Evolutionary conservation across 2,329 filamentous ascomycete species (phyloP).

Genomic region (Teratosphaeria viscida): DNA sequence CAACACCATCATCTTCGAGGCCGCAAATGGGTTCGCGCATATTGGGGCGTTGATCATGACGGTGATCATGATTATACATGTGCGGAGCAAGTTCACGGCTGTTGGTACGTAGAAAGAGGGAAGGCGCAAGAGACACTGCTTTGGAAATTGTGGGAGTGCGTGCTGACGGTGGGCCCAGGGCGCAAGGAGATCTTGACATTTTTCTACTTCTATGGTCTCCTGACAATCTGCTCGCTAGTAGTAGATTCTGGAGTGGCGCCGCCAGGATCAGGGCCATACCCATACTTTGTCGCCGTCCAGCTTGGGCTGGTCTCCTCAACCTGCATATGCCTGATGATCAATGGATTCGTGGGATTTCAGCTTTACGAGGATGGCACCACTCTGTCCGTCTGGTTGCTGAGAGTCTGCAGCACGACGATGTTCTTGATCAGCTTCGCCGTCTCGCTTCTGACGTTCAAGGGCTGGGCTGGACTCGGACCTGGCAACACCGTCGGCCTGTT

Average conservation of each 20-base stretch:
- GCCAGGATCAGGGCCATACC: conserved; percentile 66
- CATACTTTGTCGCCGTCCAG: conserved; percentile 86
- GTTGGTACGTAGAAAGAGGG: conserved; percentile 56
- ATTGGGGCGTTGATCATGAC: conserved; percentile 87
- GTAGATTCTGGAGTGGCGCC: conserved; percentile 90
- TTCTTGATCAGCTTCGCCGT: conserved; percentile 82
- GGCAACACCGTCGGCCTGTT: conserved; percentile 83
- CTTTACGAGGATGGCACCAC: conserved; percentile 94
- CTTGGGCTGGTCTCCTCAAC: conserved; percentile 75
- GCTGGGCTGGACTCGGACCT: conserved; percentile 75
- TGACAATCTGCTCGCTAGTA: conserved; percentile 79
- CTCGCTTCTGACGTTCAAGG: conserved; percentile 83
- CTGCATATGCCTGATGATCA: conserved; percentile 83
- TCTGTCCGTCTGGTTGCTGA: conserved; percentile 85
- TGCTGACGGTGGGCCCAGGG: conserved; percentile 31
- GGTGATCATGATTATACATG: conserved; percentile 92
- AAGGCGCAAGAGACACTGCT: neutral
- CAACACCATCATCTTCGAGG: conserved; percentile 97
- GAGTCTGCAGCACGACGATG: conserved; percentile 65
- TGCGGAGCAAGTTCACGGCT: conserved; percentile 94
- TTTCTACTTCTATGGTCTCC: conserved; percentile 91
- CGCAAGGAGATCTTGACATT: conserved; percentile 71
- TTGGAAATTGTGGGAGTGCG: neutral
- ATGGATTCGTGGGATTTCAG: conserved; percentile 97
- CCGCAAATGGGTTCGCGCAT: conserved; percentile 81